Conservation (phyloP, 352 stramenopile genomes). For the Globisporangium spiculum region DNA sequence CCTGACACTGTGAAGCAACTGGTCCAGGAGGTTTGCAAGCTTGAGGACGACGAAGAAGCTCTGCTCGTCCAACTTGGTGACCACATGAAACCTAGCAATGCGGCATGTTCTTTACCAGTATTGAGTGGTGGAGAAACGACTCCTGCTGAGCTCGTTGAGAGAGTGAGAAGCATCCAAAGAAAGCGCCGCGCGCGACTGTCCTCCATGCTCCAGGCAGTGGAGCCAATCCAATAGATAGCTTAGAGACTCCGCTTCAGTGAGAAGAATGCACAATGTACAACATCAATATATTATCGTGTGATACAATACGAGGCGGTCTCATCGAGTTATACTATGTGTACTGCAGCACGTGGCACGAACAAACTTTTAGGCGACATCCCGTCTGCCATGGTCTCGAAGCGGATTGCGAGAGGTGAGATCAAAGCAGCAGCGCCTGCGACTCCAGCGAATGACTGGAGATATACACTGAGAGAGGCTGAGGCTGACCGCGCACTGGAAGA, state of each 20-base stretch:
- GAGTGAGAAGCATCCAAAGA: background rate
- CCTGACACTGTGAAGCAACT: background rate
- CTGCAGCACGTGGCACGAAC: too few species aligned
- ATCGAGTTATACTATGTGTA: background rate
- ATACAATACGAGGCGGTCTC: background rate
- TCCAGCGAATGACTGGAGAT: background rate
- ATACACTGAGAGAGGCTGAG: background rate
- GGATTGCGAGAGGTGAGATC: background rate
- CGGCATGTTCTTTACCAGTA: background rate
- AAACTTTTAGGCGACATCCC: background rate
- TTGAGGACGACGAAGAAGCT: conserved; percentile 12
- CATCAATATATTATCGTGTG: background rate
- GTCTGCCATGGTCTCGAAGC: background rate
- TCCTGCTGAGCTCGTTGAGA: conserved; percentile 2
- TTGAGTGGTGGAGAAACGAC: background rate
- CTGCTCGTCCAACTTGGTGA: background rate
- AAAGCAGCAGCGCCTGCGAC: background rate
- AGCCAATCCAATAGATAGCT: background rate
- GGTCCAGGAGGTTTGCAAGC: conserved; percentile 8
- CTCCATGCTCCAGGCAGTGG: conserved; percentile 3
- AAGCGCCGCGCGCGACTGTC: conserved; percentile 6
- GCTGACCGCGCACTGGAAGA: too few species aligned
- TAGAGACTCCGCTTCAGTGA: background rate
- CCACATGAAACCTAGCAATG: background rate
- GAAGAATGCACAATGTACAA: background rate